These are phyloP conservation scores for Pichia sp. DNA, from an alignment of 1,139 yeast species.

Conservation along the genomic window DNA sequence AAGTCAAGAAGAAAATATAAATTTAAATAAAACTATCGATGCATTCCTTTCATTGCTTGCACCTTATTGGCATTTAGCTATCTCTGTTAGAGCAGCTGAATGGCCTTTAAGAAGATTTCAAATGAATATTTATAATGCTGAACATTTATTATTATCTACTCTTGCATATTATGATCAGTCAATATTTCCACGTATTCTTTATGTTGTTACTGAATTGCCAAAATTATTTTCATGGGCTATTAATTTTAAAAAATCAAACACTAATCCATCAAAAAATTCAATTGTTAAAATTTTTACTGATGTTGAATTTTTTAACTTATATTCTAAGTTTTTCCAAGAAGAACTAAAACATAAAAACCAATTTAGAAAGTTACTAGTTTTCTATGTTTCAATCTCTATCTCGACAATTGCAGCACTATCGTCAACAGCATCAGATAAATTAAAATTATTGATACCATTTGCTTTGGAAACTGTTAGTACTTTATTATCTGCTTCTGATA, in stretches of 20 bases:
- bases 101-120: slow-evolving; percentile 94
- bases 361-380: slow-evolving; percentile 70
- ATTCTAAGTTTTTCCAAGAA: slow-evolving; percentile 52
- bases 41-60: slow-evolving; percentile 72
- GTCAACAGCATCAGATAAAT: slow-evolving; percentile 34
- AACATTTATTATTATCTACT: slow-evolving; percentile 58
- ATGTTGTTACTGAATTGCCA: slow-evolving; percentile 65
- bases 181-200: slow-evolving; percentile 67
- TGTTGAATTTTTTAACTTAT: slow-evolving; percentile 57
- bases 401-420: slow-evolving; percentile 51
- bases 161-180: slow-evolving; percentile 75
- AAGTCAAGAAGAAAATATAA: slow-evolving; percentile 64
- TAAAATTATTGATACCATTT: slow-evolving; percentile 42
- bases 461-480: slow-evolving; percentile 54
- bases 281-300: slow-evolving; percentile 73
- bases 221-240: slow-evolving; percentile 66
- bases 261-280: slow-evolving; percentile 60
- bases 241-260: slow-evolving; percentile 52
- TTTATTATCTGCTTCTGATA: slow-evolving; percentile 42
- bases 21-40: slow-evolving; percentile 65
- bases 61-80: slow-evolving; percentile 64
- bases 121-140: slow-evolving; percentile 76
- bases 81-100: slow-evolving; percentile 80
- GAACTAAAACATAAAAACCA: slow-evolving; percentile 49
- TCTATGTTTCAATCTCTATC: slow-evolving; percentile 71